Percentiles rank a stretch among this genome's conserved stretches.
Conservation (phyloP, 352 stramenopile species). For the Phytophthora idaei region DNA sequence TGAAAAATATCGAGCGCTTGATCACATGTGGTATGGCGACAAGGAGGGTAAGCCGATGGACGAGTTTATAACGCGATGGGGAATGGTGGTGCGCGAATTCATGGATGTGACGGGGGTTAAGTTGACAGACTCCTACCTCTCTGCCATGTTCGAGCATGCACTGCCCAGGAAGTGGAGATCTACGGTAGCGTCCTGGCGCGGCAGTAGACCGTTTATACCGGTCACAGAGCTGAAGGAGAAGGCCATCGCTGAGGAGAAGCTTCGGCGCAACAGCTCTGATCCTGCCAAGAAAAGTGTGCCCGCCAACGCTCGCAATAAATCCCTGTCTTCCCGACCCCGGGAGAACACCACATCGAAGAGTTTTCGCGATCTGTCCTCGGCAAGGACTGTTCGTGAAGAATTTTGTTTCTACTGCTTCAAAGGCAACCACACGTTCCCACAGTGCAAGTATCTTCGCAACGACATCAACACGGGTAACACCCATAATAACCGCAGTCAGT, state of each 20-base stretch:
- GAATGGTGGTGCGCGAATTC: constrained; percentile 32
- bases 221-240: constrained; percentile 28
- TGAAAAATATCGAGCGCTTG: constrained; percentile 30
- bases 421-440: neutral
- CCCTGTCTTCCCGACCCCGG: neutral
- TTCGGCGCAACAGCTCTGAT: neutral
- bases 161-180: constrained; percentile 23
- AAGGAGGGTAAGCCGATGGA: constrained; percentile 18
- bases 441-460: neutral
- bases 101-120: constrained; percentile 16
- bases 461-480: neutral
- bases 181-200: constrained; percentile 21
- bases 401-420: neutral
- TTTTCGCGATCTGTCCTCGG: neutral
- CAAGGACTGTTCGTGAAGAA: neutral
- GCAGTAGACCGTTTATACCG: constrained; percentile 23
- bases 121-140: constrained; percentile 26
- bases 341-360: neutral
- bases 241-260: constrained; percentile 1
- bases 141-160: constrained; percentile 25
- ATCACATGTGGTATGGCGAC: constrained; percentile 31
- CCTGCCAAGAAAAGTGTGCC: neutral
- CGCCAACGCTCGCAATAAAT: neutral
- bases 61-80: constrained; percentile 25
- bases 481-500: neutral